phyloP scores from a whole-genome alignment of 108 stramenopile species.

The Cyclotella choctawhatcheeana region DNA sequence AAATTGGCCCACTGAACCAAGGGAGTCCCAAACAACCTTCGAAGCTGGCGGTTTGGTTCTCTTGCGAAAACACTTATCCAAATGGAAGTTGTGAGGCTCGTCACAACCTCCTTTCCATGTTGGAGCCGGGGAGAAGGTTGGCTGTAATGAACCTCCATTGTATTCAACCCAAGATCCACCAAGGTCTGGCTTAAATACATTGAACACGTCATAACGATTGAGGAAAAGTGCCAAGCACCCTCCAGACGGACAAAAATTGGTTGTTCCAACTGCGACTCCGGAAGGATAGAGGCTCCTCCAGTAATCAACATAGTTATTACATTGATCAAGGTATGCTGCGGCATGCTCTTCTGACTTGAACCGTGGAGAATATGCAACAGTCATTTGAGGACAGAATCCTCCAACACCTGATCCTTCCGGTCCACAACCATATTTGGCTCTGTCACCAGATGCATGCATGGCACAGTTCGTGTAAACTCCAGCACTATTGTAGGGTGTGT shows the following conservation, averaged over 20 bases:
- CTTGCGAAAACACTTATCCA: slow-evolving; percentile 86
- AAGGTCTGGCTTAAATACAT: slow-evolving; percentile 88
- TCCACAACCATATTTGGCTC: slow-evolving; percentile 85
- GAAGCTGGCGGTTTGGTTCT: slow-evolving; percentile 69
- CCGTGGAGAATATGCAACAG: slow-evolving; percentile 70
- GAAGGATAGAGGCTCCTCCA: slow-evolving; percentile 85
- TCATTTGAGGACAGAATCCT: slow-evolving; percentile 92
- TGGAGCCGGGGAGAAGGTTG: slow-evolving; percentile 86
- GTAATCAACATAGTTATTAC: slow-evolving; percentile 90
- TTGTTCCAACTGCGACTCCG: slow-evolving; percentile 89
- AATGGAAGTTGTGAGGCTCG: slow-evolving; percentile 80
- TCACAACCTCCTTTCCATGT: slow-evolving; percentile 88
- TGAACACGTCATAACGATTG: slow-evolving; percentile 86
- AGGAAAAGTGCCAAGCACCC: slow-evolving; percentile 88
- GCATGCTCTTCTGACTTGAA: slow-evolving; percentile 72
- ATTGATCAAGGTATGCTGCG: slow-evolving; percentile 71
- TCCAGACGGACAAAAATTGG: slow-evolving; percentile 71
- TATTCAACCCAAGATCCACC: slow-evolving; percentile 90
- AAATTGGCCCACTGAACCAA: slow-evolving; percentile 82
- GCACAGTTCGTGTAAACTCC: slow-evolving; percentile 85
- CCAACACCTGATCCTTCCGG: slow-evolving; percentile 60
- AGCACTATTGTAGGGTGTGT: slow-evolving; percentile 72
- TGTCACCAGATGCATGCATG: slow-evolving; percentile 90
- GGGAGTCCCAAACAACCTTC: slow-evolving; percentile 85
- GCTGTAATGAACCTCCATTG: slow-evolving; percentile 78